Conservation (phyloP, 306 rosid genomes). For the Inga leiocalycina region DNA sequence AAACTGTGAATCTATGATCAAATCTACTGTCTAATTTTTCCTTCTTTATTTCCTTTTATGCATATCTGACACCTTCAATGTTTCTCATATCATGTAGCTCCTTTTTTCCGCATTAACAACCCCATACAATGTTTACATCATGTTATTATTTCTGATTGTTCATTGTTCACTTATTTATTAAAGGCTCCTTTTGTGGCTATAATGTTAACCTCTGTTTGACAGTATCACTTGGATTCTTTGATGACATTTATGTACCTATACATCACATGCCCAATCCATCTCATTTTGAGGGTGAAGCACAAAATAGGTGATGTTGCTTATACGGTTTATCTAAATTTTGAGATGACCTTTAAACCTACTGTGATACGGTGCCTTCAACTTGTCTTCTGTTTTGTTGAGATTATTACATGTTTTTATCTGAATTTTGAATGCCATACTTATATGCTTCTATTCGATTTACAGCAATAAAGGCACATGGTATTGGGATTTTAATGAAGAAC, state of each 20-base stretch:
- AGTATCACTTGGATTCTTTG: constrained; percentile 88
- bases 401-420: background rate
- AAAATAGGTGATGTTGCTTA: constrained; percentile 48
- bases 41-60: constrained; percentile 3
- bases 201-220: constrained; percentile 42
- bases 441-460: constrained; percentile 24
- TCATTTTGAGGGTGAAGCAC: constrained; percentile 43
- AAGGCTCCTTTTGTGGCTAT: constrained; percentile 8
- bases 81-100: background rate
- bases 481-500: constrained; percentile 51
- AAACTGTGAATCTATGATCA: constrained; percentile 11
- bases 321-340: constrained; percentile 17
- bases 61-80: background rate
- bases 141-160: constrained; percentile 8
- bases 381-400: constrained; percentile 2
- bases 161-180: background rate
- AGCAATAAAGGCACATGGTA: constrained; percentile 62
- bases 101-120: constrained; percentile 2
- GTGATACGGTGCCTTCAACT: background rate
- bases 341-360: background rate
- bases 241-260: constrained; percentile 68
- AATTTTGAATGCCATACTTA: constrained; percentile 17
- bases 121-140: constrained; percentile 25
- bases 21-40: background rate
- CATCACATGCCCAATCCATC: constrained; percentile 63